phyloP scores from a whole-genome alignment of 345 rosid species.

The Boechera stricta region DNA sequence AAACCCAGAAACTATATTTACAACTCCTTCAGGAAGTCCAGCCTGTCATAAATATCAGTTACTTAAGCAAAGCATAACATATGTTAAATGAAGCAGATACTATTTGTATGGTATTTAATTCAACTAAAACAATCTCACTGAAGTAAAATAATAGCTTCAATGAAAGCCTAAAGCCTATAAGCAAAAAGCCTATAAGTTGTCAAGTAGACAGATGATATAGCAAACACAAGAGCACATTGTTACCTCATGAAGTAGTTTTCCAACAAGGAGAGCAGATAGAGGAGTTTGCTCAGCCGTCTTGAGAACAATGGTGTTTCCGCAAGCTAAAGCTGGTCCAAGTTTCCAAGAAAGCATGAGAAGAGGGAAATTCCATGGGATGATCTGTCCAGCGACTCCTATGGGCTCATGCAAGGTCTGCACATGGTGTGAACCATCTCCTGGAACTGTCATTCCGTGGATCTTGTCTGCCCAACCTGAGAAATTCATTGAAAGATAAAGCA shows the following conservation, averaged over 20 bases:
- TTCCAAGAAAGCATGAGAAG: constrained; percentile 92
- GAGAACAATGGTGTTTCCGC: constrained; percentile 84
- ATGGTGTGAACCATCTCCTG: constrained; percentile 74
- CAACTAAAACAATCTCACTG: not conserved
- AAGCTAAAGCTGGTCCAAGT: constrained; percentile 91
- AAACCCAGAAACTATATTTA: constrained; percentile 84
- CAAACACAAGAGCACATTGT: constrained; percentile 1
- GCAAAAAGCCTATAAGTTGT: not conserved
- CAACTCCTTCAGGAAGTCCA: constrained; percentile 91
- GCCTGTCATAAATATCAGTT: constrained; percentile 57
- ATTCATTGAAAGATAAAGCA: constrained; percentile 5
- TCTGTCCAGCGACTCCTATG: constrained; percentile 94
- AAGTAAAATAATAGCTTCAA: not conserved
- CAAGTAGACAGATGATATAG: constrained; percentile 4
- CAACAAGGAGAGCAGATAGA: constrained; percentile 67
- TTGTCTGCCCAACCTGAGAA: constrained; percentile 93
- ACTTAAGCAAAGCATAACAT: constrained; percentile 13
- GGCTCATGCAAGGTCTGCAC: constrained; percentile 92
- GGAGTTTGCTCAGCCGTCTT: constrained; percentile 98
- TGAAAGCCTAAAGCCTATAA: not conserved
- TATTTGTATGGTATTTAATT: not conserved
- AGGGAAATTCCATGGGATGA: constrained; percentile 98
- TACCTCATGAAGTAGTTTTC: constrained; percentile 82
- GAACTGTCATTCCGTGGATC: constrained; percentile 88
- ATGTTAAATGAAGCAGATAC: not conserved